Conservation (phyloP, 345 rosid genomes). For the Erysimum cheiranthoides region DNA sequence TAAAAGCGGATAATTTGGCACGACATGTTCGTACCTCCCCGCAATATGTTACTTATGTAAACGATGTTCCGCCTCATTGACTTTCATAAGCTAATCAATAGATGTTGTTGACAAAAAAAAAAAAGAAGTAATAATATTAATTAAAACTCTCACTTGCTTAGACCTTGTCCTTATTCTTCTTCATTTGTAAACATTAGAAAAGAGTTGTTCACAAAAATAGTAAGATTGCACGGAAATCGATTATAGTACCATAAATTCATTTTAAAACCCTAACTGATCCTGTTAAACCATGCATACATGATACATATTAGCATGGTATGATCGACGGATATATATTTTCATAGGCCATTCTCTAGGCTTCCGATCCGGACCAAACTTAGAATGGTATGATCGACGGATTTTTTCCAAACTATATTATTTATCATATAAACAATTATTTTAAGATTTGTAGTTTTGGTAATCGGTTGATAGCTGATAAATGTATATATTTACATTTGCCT, state of each 20-base stretch:
- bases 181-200: slow-evolving; percentile 34
- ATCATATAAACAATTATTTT: no score
- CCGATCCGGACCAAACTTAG: not conserved
- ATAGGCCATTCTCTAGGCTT: not conserved
- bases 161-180: slow-evolving; percentile 44
- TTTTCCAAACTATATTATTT: no score
- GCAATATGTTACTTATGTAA: no score
- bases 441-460: no score
- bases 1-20: no score
- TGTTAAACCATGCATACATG: not conserved
- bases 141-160: slow-evolving; percentile 37
- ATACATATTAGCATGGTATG: not conserved
- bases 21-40: no score
- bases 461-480: no score
- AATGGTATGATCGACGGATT: not conserved
- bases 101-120: no score
- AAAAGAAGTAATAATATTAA: no score
- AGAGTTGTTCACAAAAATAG: not conserved
- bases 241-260: slow-evolving; percentile 12
- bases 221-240: slow-evolving; percentile 21
- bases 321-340: not conserved
- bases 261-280: slow-evolving; percentile 2
- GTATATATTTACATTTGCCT: no score
- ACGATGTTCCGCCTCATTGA: no score
- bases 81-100: no score